Conservation (phyloP, 495 filamentous ascomycete species). For the Daldinia bambusicola region DNA sequence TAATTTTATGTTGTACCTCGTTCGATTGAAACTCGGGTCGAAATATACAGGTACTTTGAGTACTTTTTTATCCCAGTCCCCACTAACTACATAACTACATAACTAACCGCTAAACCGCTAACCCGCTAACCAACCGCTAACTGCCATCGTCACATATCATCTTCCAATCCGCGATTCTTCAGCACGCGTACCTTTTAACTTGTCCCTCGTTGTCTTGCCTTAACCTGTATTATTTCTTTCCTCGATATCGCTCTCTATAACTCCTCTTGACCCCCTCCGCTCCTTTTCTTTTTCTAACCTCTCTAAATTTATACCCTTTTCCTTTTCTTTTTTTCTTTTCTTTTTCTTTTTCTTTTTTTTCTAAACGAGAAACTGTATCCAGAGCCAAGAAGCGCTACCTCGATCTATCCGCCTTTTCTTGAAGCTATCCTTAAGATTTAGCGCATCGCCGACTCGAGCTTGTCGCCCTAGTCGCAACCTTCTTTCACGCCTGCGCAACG, state of each 20-base stretch:
- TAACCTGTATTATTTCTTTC: conserved; percentile 24
- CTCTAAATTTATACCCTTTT: conserved; percentile 5
- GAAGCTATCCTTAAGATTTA: conserved; percentile 31
- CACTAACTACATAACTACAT: conserved; percentile 26
- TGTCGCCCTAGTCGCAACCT: conserved; percentile 35
- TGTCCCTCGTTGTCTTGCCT: conserved; percentile 37
- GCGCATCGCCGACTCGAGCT: conserved; percentile 24
- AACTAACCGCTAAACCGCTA: conserved; percentile 6
- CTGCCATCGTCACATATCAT: conserved; percentile 40
- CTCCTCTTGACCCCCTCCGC: conserved; percentile 21
- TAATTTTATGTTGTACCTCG: conserved; percentile 46
- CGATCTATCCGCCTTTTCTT: conserved; percentile 22
- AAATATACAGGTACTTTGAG: neutral
- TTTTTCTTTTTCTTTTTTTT: no score
- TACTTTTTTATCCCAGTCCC: conserved; percentile 22
- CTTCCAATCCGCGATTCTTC: conserved; percentile 41
- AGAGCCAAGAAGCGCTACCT: conserved; percentile 16
- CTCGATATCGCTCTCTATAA: conserved; percentile 20
- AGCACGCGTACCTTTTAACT: conserved; percentile 37
- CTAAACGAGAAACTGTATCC: conserved; percentile 4
- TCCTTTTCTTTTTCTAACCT: conserved; percentile 15
- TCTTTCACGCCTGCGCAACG: conserved; percentile 15
- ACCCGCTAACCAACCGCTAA: conserved; percentile 7
- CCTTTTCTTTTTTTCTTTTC: no score
- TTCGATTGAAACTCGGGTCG: conserved; percentile 43